A percentile compares a stretch with the other conserved stretches of the same genome.
phyloP scores from a whole-genome alignment of 495 filamentous ascomycete genomes.

The Penicillium goetzii region DNA sequence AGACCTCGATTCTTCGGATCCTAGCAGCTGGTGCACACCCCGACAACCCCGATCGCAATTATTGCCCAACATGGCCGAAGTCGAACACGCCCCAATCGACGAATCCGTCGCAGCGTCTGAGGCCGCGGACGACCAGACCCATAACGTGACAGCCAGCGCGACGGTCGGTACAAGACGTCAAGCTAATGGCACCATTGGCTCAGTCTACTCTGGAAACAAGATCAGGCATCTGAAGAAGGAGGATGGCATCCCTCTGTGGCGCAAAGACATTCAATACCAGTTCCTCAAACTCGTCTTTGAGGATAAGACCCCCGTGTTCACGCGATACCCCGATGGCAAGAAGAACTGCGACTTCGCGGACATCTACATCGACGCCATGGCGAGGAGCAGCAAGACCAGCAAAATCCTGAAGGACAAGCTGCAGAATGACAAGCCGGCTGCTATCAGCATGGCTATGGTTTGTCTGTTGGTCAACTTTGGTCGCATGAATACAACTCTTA shows the following conservation, averaged over 20 bases:
- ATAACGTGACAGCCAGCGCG: conserved; percentile 56
- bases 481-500: conserved; percentile 97
- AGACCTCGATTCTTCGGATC: conserved; percentile 18
- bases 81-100: conserved; percentile 47
- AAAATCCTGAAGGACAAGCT: conserved; percentile 98
- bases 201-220: conserved; percentile 85
- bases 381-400: conserved; percentile 97
- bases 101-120: conserved; percentile 52
- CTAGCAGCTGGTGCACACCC: conserved; percentile 16
- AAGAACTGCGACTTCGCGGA: conserved; percentile 87
- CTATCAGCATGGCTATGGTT: conserved; percentile 98
- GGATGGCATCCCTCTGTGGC: conserved; percentile 94
- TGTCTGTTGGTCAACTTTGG: conserved; percentile 97
- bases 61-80: conserved; percentile 42
- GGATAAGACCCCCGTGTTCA: conserved; percentile 81
- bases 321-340: conserved; percentile 72
- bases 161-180: conserved; percentile 64
- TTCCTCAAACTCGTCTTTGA: conserved; percentile 92
- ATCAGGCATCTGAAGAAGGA: conserved; percentile 97
- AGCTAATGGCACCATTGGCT: conserved; percentile 66
- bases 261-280: conserved; percentile 96
- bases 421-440: conserved; percentile 85
- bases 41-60: conserved; percentile 12
- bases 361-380: conserved; percentile 98
- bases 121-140: conserved; percentile 47